These are phyloP conservation scores for Erythrophleum ivorense DNA, from an alignment of 331 rosid species.

Conservation along the genomic window DNA sequence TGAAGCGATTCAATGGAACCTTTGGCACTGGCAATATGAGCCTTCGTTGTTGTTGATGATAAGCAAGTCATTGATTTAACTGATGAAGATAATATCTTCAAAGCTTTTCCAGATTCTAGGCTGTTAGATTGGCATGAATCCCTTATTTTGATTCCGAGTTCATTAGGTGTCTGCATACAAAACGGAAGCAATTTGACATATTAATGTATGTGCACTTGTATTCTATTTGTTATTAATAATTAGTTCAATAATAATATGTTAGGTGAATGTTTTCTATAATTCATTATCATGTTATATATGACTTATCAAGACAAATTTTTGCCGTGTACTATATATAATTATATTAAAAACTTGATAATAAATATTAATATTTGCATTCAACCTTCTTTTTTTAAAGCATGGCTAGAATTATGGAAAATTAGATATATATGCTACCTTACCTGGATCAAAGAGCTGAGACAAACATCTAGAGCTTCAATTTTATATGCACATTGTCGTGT, in stretches of 20 bases:
- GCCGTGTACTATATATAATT: no score
- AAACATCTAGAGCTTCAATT: slow-evolving; percentile 24
- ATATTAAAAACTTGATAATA: no score
- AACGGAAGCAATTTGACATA: not conserved
- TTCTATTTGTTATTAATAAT: no score
- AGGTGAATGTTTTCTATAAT: not conserved
- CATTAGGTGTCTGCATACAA: slow-evolving; percentile 6
- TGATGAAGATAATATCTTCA: slow-evolving; percentile 31
- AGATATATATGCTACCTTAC: not conserved
- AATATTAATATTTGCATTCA: no score
- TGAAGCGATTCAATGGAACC: slow-evolving; percentile 7
- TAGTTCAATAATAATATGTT: not conserved
- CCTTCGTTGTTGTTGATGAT: slow-evolving; percentile 4
- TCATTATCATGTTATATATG: no score
- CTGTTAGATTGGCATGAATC: slow-evolving; percentile 28
- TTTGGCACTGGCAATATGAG: slow-evolving; percentile 15
- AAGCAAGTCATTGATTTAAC: slow-evolving; percentile 16
- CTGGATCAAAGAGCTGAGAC: not conserved
- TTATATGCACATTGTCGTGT: slow-evolving; percentile 21
- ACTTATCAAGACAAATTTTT: no score
- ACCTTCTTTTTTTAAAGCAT: no score
- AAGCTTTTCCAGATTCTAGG: slow-evolving; percentile 40
- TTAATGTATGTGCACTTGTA: no score
- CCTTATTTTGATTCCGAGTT: slow-evolving; percentile 19
- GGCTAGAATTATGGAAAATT: no score